Conservation (phyloP, 371 early-diverging fungal genomes). For the Blastocladiella emersonii region DNA sequence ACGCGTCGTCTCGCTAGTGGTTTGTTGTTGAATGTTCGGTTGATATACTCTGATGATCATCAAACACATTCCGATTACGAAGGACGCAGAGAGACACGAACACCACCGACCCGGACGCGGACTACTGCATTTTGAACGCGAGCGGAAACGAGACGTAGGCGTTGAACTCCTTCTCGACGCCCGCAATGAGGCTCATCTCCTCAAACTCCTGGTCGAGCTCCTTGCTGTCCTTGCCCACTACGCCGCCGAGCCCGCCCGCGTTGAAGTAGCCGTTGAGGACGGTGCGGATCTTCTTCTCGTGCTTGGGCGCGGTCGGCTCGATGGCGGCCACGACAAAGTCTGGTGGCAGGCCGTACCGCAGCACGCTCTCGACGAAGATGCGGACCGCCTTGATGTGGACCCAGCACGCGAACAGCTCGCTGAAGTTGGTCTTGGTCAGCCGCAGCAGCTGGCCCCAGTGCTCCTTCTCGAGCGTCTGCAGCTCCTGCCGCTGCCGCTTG, state of each 20-base stretch:
- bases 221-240: not conserved
- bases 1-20: not conserved
- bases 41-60: too few species aligned
- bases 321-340: slow-evolving; percentile 77
- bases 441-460: slow-evolving; percentile 59
- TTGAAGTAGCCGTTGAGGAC: slow-evolving; percentile 41
- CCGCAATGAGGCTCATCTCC: not conserved
- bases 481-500: slow-evolving; percentile 54
- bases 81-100: too few species aligned
- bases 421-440: slow-evolving; percentile 81
- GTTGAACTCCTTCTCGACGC: slow-evolving; percentile 4
- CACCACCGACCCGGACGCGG: too few species aligned
- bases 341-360: slow-evolving; percentile 92
- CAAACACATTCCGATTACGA: too few species aligned
- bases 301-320: slow-evolving; percentile 55
- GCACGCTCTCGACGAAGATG: slow-evolving; percentile 87
- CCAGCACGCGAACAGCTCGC: slow-evolving; percentile 81
- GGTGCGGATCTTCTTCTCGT: slow-evolving; percentile 59
- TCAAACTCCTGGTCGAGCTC: slow-evolving; percentile 4
- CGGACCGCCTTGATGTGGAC: slow-evolving; percentile 84
- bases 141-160: not conserved
- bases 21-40: not conserved
- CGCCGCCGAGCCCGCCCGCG: slow-evolving; percentile 17
- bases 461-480: slow-evolving; percentile 60
- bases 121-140: not conserved